phyloP scores from a whole-genome alignment of 148 eudicot species.

The Chenopodium berlandieri region DNA sequence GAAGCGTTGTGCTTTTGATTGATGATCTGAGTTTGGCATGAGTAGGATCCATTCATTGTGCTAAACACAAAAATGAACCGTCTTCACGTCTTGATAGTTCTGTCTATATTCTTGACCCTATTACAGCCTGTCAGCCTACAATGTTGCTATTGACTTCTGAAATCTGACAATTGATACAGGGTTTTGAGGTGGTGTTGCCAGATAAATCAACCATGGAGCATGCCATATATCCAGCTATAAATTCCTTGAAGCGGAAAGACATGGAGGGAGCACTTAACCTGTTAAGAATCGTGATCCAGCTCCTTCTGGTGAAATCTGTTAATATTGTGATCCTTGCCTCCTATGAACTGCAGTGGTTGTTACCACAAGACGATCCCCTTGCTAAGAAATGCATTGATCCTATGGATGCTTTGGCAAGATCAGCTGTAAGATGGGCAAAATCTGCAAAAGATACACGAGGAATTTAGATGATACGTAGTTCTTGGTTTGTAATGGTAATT shows the following conservation, averaged over 20 bases:
- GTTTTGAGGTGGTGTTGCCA: conserved; percentile 56
- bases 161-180: conserved; percentile 31
- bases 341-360: conserved; percentile 49
- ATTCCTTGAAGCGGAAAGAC: conserved; percentile 49
- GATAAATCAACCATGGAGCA: conserved; percentile 62
- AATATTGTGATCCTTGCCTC: conserved; percentile 58
- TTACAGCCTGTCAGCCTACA: background rate
- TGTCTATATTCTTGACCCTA: background rate
- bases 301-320: conserved; percentile 53
- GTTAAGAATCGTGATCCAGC: conserved; percentile 52
- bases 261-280: conserved; percentile 59
- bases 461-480: background rate
- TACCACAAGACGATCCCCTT: conserved; percentile 63
- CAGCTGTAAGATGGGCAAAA: conserved; percentile 52
- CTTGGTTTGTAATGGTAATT: background rate
- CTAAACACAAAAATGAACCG: background rate
- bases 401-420: conserved; percentile 60
- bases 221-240: conserved; percentile 45
- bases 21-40: background rate
- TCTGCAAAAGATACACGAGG: background rate
- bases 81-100: background rate
- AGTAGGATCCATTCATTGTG: background rate
- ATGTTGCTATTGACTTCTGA: background rate
- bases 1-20: background rate
- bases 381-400: conserved; percentile 60